Conservation (phyloP, 1,284 basidiomycete species). For the Apiotrichum sp. region DNA sequence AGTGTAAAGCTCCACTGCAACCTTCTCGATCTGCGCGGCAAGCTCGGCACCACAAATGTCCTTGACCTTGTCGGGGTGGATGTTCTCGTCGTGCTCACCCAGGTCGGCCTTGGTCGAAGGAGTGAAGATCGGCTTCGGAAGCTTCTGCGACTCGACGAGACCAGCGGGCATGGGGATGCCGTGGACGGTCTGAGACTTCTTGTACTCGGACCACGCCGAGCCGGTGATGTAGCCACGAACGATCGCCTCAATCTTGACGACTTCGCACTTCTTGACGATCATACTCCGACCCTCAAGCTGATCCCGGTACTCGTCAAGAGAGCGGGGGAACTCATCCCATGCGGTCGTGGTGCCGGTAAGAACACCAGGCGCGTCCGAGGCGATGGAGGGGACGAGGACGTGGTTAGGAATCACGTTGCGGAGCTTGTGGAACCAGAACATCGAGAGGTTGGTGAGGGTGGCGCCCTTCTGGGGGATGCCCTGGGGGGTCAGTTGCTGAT, state of each 20-base stretch:
- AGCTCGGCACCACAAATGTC: slow-evolving; percentile 47
- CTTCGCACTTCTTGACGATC: slow-evolving; percentile 83
- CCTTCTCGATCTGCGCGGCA: slow-evolving; percentile 43
- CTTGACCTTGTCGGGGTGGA: slow-evolving; percentile 71
- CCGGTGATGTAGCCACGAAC: slow-evolving; percentile 94
- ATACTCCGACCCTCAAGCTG: slow-evolving; percentile 79
- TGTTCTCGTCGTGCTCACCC: slow-evolving; percentile 95
- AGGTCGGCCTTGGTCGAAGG: slow-evolving; percentile 96
- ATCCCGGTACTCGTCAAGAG: slow-evolving; percentile 55
- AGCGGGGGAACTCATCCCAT: slow-evolving; percentile 64
- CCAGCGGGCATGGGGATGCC: slow-evolving; percentile 70
- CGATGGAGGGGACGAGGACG: slow-evolving; percentile 59
- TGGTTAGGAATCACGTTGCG: slow-evolving; percentile 75
- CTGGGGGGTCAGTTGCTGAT: slow-evolving; percentile 37
- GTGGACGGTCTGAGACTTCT: slow-evolving; percentile 80
- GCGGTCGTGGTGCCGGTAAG: slow-evolving; percentile 47
- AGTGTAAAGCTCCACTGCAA: slow-evolving; percentile 45
- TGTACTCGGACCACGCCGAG: slow-evolving; percentile 93
- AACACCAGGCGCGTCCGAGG: slow-evolving; percentile 11
- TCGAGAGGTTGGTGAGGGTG: slow-evolving; percentile 79
- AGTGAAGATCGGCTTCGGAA: slow-evolving; percentile 83
- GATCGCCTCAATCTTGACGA: slow-evolving; percentile 94
- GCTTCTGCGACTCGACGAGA: slow-evolving; percentile 76
- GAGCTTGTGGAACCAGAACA: slow-evolving; percentile 92
- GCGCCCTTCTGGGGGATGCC: slow-evolving; percentile 91